Base-by-base conservation (phyloP, 352 stramenopile genomes). In the Phytopythium ostracodes region DNA sequence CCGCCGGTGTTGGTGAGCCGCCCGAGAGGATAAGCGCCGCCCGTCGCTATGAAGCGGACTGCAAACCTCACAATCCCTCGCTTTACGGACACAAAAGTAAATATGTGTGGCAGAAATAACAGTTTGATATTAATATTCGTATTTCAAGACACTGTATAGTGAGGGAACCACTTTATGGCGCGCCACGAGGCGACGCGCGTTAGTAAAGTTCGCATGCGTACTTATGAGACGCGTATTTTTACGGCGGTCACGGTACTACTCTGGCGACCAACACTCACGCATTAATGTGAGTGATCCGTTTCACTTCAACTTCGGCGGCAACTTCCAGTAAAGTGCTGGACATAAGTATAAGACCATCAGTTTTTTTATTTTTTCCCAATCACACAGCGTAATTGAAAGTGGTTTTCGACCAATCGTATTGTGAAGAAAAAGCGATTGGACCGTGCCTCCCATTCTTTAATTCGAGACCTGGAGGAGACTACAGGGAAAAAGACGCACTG, bases 141-240 rank as follows among this genome's bases (percentile, higher is more conserved):
- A 42, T 42, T 42, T 4, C 1, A 42, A 17, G 36, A 33, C 29
- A 2, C 14, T 42, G 36, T 42, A 12, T 11, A 17, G 3, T 22
- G 17, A 47, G 40, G 40, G 24, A 24, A 4, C 18, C 10, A 47
- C 40, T 47, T 47, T 22, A 24, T 47, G 40, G 40, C 18, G 40
- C 17, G 40, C 17, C 40, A 47, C 40, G 40, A 47, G 40, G 40
- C 40, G 40, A 12, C 40, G 40, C 40, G 18, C 40, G 15, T 18
- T 22, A 14, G 47, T 36, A 55, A 55, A 55, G 49, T 55, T 36
- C 49, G 49, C 49, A 33, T 38, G 25, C 49, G 49, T 5, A 55
- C 49, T 25, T 40, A 55, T 6, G 11, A 7, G 25, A 55, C 25
- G 18, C 14, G 25, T 56, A 1, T 38, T 56, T 14, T 56, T 42